Evolutionary conservation across 768 basidiomycete genomes (phyloP).

Genomic region (Russula sp.): DNA sequence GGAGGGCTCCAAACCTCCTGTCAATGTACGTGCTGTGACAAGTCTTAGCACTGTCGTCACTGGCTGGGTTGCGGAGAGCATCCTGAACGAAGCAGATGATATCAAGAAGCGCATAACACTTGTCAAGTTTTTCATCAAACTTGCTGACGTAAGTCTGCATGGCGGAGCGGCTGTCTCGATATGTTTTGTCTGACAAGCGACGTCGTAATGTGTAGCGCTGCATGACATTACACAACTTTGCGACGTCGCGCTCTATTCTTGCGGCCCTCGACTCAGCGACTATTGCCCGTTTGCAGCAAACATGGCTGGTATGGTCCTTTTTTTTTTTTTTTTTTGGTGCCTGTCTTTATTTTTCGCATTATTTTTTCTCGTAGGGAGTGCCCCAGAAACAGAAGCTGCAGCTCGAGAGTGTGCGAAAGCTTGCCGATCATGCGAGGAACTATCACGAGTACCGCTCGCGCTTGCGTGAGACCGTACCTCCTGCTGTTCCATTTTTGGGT

Average conservation of each 20-base stretch:
- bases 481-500: conserved; percentile 95
- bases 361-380: conserved; percentile 50
- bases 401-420: conserved; percentile 70
- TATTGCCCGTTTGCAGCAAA: conserved; percentile 85
- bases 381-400: conserved; percentile 78
- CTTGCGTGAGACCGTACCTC: conserved; percentile 82
- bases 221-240: conserved; percentile 78
- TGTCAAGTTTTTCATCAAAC: conserved; percentile 91
- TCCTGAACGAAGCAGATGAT: conserved; percentile 89
- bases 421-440: conserved; percentile 89
- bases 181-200: conserved; percentile 7
- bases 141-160: conserved; percentile 66
- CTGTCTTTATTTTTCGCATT: not conserved
- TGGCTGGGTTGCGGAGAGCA: conserved; percentile 93
- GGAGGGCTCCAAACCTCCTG: conserved; percentile 53
- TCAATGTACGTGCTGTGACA: conserved; percentile 78
- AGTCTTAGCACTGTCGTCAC: conserved; percentile 89
- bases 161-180: not conserved
- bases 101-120: conserved; percentile 72
- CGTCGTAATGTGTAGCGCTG: conserved; percentile 58
- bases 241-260: conserved; percentile 86
- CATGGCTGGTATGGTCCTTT: conserved; percentile 74
- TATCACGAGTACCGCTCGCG: conserved; percentile 86
- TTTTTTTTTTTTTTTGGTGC: not conserved
- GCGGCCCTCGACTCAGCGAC: conserved; percentile 95